Evolutionary conservation across 345 rosid species (phyloP).

Genomic region (Isatis tinctoria): DNA sequence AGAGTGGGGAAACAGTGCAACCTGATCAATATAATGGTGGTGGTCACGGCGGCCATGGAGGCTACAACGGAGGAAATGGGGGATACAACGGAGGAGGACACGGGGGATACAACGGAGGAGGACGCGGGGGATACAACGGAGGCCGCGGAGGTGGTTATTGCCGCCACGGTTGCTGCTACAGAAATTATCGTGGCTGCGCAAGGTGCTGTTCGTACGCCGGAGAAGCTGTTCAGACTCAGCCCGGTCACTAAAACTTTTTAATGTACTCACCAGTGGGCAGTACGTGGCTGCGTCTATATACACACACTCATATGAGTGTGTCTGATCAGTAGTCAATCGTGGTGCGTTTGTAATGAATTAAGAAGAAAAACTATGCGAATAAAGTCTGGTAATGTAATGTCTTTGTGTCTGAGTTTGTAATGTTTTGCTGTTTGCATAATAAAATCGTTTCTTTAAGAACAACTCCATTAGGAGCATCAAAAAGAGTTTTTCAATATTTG

Average conservation of each 20-base stretch:
- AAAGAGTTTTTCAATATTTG: too few species aligned
- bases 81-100: not conserved
- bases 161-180: not conserved
- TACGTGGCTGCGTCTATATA: not conserved
- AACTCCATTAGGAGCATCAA: too few species aligned
- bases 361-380: not conserved
- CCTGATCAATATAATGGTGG: not conserved
- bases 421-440: not conserved
- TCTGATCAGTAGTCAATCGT: not conserved
- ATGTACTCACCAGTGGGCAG: not conserved
- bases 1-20: constrained; percentile 5
- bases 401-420: not conserved
- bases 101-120: not conserved
- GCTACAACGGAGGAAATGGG: not conserved
- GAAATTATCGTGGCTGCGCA: not conserved
- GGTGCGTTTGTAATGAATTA: not conserved
- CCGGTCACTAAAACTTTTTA: not conserved
- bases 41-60: not conserved
- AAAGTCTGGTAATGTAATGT: not conserved
- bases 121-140: not conserved
- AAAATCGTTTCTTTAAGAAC: too few species aligned
- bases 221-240: not conserved
- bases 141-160: constrained; percentile 1
- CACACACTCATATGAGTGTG: not conserved
- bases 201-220: not conserved